phyloP scores from a whole-genome alignment of 208 protist species.

The Leishmania arabica region DNA sequence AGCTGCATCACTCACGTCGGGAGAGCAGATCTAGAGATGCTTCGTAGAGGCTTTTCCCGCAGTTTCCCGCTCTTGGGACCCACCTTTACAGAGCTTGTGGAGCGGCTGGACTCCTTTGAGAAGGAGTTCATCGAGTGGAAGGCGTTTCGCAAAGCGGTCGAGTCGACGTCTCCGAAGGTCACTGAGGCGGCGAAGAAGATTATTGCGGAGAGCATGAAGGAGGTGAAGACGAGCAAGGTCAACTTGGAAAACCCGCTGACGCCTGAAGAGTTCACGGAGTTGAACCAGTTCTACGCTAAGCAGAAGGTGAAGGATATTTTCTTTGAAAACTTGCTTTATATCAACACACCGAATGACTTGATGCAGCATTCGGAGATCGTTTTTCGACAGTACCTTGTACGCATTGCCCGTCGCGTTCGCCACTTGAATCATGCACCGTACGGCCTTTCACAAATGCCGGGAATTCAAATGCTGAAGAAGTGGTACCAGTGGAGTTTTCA shows the following conservation, averaged over 20 bases:
- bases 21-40: constrained; percentile 1
- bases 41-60: constrained; percentile 15
- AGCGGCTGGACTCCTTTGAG: constrained; percentile 74
- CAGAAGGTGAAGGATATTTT: constrained; percentile 43
- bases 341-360: constrained; percentile 51
- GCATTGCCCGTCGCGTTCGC: constrained; percentile 47
- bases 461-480: constrained; percentile 63
- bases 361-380: constrained; percentile 43
- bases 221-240: constrained; percentile 23
- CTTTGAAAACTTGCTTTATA: constrained; percentile 58
- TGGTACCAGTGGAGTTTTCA: constrained; percentile 83
- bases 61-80: constrained; percentile 15
- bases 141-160: constrained; percentile 66
- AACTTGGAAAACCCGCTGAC: constrained; percentile 56
- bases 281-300: constrained; percentile 75
- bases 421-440: constrained; percentile 57
- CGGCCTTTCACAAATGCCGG: constrained; percentile 74
- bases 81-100: constrained; percentile 28
- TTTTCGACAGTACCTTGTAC: constrained; percentile 66
- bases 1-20: neutral
- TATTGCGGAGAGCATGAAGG: constrained; percentile 34
- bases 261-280: constrained; percentile 66
- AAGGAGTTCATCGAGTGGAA: constrained; percentile 78
- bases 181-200: constrained; percentile 44
- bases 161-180: constrained; percentile 56